Evolutionary conservation across 768 basidiomycete species (phyloP), one percentile per base, ranked within the genome.

Genomic region (Leucogyrophana mollusca): DNA sequence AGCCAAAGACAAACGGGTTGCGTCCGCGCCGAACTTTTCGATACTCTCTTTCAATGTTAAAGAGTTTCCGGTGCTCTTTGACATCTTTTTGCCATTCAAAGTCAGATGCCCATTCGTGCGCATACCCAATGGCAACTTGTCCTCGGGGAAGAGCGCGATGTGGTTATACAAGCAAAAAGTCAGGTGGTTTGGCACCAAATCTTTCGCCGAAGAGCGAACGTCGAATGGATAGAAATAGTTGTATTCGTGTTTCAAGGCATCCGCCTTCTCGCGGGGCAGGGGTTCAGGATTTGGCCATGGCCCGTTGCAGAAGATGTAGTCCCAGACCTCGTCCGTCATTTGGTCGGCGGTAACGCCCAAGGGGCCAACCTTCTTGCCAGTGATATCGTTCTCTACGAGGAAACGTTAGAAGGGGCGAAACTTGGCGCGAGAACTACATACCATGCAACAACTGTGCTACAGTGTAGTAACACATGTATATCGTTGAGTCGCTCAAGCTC

Each of bases 71-170:
- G 87, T 94, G 65, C 87, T 90, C 79, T 98, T 99, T 33, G 84
- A 86, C 96, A 99, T 99, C 76, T 98, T 99, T 76, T 94, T 87
- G 16, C 95, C 94, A 66, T 99, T 98, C 65, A 99, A 66, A 85
- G 93, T 85, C 73, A 99, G 67, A 62, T 98, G 95, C 0, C 96
- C 96, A 60, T 99, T 99, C 37, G 90, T 85, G 20, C 96, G 87
- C 76, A 99, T 91, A 61, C 90, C 84, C 57, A 80, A 59, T 0
- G 96, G 95, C 90, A 90, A 93, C 65, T 90, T 89, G 60, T 90
- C 80, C 56, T 84, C 77, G 20, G 78, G 70, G 80, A 98, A 97
- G 34, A 98, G 67, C 4, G 96, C 94, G n/a, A 87, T 85, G 66
- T 99, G 96, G 61, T 86, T 87, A 74, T 99, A 99, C 53, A 96